Evolutionary conservation across 192 early-diverging fungal species (phyloP), one percentile per base, ranked within the genome.

Genomic region (Coemansia sp.): DNA sequence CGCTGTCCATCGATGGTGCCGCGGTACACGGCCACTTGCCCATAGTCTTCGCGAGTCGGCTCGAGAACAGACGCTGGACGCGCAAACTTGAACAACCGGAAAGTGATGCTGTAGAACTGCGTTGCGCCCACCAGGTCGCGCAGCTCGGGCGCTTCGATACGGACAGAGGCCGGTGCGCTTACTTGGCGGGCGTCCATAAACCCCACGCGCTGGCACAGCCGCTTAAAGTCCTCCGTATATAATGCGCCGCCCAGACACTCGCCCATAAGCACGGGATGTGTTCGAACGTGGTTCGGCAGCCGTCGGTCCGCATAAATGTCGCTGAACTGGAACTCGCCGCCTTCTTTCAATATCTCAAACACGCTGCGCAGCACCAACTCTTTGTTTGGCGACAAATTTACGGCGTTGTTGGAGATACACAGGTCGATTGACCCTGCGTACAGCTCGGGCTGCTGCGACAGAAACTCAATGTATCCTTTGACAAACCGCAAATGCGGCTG

Each of bases 311-410:
- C 69, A 57, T 82, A 82, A 12, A 76, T 73, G 61, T 82, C 81
- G 43, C 47, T 58, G 22, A 82, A 82, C 23, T 78, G 59, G 39
- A 82, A 63, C 73, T 79, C 76, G 47, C 81, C 78, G 35, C 81
- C 81, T 7, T 48, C 52, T 24, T 58, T 59, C 16, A 82, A 68
- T 3, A 63, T 51, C 32, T 61, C 69, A 58, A 62, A 78, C 22
- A 78, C 81, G 56, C 81, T 52, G n/a, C 23, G 53, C 54, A 82
- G 62, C 8, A 82, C 75, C 35, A 67, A 57, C 48, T 71, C 59
- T 69, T 82, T 78, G 62, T 82, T 68, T 48, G 75, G 81, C 51
- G 71, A 82, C 66, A 82, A 68, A n/a, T 82, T 82, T 35, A 82
- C 63, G 4, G 61, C 81, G 66, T 54, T 62, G 69, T 82, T 82